Percentiles rank a stretch among this genome's conserved stretches.
Conservation (phyloP, 768 basidiomycete genomes). For the Termitomyces sp. region DNA sequence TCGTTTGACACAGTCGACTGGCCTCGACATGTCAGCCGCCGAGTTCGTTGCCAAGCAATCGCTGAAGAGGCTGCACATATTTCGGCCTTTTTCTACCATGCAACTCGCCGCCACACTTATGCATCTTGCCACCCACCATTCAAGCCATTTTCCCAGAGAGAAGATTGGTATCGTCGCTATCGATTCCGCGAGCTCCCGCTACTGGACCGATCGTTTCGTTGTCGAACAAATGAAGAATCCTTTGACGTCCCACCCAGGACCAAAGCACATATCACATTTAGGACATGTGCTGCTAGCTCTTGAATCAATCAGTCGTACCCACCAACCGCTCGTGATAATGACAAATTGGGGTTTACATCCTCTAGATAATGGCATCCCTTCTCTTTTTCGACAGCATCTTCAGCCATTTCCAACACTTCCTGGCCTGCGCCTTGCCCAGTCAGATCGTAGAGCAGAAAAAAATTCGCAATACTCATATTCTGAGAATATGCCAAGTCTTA, state of each 20-base stretch:
- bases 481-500: constrained; percentile 9
- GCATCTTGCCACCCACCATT: constrained; percentile 53
- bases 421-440: not conserved
- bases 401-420: constrained; percentile 22
- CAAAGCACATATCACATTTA: constrained; percentile 26
- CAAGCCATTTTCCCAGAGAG: constrained; percentile 39
- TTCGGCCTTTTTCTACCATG: constrained; percentile 60
- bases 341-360: constrained; percentile 58
- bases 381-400: constrained; percentile 51
- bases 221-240: constrained; percentile 46
- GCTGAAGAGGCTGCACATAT: constrained; percentile 61
- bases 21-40: constrained; percentile 18
- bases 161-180: constrained; percentile 67
- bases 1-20: constrained; percentile 26
- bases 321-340: constrained; percentile 48
- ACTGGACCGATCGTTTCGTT: constrained; percentile 73
- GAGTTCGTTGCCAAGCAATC: constrained; percentile 32
- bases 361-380: not conserved
- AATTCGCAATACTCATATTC: not conserved
- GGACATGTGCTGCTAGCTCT: constrained; percentile 47
- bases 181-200: constrained; percentile 74
- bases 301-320: constrained; percentile 41
- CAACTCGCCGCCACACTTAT: constrained; percentile 69
- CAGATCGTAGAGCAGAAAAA: not conserved
- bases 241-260: constrained; percentile 7